Evolutionary conservation across 768 basidiomycete species (phyloP), one percentile per base, ranked within the genome.

Genomic region (Suillus americanus): DNA sequence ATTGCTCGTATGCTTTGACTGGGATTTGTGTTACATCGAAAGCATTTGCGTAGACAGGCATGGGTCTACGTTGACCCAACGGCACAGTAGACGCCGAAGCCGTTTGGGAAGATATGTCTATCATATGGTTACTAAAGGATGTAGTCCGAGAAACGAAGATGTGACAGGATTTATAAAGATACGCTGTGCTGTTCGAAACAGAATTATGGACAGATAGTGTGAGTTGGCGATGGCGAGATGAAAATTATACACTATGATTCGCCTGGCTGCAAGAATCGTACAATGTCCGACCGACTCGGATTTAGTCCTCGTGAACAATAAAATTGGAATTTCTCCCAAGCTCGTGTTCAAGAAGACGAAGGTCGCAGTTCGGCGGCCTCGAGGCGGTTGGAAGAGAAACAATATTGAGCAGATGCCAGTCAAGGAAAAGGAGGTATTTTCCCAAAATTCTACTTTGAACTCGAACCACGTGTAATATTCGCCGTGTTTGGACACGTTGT

Each of bases 21-120:
- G 78, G 78, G 14, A 78, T 67, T 0, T 68, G 62, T 2, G 66
- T 70, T 53, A 79, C 70, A 62, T 72, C 71, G 68, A 74, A 80
- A 0, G 74, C 76, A 45, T 79, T 79, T 0, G 79, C 78, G 0
- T 53, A 35, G 6, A 78, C 79, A 41, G 57, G 18, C 57, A 59
- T 18, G 18, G 40, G 40, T 59, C 9, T 59, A 59, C 57, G 57
- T 41, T 59, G 57, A 30, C 57, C 57, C 18, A 59, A 28, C 18
- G 57, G 57, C 10, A 59, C 18, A 59, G 18, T 20, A 30, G 57
- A 13, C 57, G 53, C 53, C 20, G 40, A 41, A 20, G 41, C 6
- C 40, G 20, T 41, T 23, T 25, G 37, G 23, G 1, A 40, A 20
- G 38, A 40, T 25, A 13, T 59, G 40, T 33, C 20, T 53, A n/a